These are phyloP conservation scores for Babesia sp. DNA, from an alignment of 169 alveolate genomes.

Conservation along the genomic window DNA sequence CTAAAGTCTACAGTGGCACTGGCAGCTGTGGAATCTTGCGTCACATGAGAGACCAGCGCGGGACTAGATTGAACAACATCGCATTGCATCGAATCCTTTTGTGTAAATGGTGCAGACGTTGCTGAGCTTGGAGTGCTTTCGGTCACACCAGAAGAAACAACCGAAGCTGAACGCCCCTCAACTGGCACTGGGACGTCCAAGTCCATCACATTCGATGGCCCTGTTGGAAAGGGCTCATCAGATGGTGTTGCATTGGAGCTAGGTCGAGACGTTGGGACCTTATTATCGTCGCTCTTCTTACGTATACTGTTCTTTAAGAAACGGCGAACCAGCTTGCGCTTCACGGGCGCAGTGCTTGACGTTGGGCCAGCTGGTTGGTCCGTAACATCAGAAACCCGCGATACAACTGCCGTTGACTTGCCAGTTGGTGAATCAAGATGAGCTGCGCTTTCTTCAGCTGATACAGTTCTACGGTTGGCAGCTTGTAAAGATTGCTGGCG, in stretches of 20 bases:
- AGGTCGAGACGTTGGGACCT: background rate
- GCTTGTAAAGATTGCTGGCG: background rate
- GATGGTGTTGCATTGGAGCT: background rate
- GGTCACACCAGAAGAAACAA: too few relatives aligned
- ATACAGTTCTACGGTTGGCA: background rate
- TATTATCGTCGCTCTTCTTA: background rate
- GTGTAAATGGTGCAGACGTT: too few relatives aligned
- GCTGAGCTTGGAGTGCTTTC: too few relatives aligned
- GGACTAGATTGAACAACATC: too few relatives aligned
- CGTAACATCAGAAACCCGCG: background rate
- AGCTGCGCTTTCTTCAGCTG: background rate
- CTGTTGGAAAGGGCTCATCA: background rate
- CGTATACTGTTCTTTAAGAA: slow-evolving; percentile 1
- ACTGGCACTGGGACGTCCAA: background rate
- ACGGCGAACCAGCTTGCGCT: slow-evolving; percentile 32
- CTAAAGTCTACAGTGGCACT: too few relatives aligned
- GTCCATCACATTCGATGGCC: background rate
- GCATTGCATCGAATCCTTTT: too few relatives aligned
- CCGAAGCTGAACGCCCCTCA: too few relatives aligned
- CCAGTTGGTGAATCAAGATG: background rate
- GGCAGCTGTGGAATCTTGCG: too few relatives aligned
- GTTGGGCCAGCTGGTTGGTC: background rate
- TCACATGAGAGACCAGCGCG: too few relatives aligned
- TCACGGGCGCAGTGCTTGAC: slow-evolving; percentile 3
- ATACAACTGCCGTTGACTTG: background rate